These are phyloP conservation scores for Cladochytrium replicatum DNA, from an alignment of 192 early-diverging fungal genomes.

Conservation along the genomic window DNA sequence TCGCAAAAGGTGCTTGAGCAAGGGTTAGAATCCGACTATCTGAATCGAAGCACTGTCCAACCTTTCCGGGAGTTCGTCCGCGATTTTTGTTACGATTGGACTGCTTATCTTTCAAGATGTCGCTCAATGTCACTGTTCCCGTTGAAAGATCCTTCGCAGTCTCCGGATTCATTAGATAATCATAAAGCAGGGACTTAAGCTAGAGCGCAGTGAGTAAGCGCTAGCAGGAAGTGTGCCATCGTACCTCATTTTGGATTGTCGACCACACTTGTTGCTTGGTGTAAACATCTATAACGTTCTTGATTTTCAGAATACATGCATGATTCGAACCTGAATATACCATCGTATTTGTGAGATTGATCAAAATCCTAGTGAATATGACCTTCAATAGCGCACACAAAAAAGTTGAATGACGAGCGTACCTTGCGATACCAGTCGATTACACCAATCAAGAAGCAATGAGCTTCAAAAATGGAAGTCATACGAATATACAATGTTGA, in stretches of 20 bases:
- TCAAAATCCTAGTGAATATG: conserved; percentile 16
- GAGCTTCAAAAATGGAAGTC: conserved; percentile 26
- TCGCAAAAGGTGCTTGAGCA: too few relatives aligned
- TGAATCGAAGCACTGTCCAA: too few relatives aligned
- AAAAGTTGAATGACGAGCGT: neutral
- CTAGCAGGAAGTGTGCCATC: neutral
- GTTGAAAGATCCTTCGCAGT: conserved; percentile 10
- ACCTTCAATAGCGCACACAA: conserved; percentile 10
- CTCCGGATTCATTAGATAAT: conserved; percentile 32
- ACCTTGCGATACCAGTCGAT: neutral
- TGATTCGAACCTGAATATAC: neutral
- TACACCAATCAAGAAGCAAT: conserved; percentile 3
- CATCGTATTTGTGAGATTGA: neutral
- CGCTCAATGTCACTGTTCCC: conserved; percentile 29
- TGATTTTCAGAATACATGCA: neutral
- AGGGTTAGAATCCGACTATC: too few relatives aligned
- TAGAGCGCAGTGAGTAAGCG: conserved; percentile 3
- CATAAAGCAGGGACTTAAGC: conserved; percentile 43
- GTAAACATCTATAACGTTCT: conserved; percentile 10
- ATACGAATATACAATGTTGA: conserved; percentile 25
- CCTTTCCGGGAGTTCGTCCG: too few relatives aligned
- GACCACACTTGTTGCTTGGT: conserved; percentile 37
- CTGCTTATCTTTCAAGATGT: conserved; percentile 31
- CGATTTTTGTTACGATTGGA: too few relatives aligned
- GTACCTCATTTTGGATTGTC: conserved; percentile 39